phyloP scores from a whole-genome alignment of 306 rosid genomes.

The Calophaca sinica region DNA sequence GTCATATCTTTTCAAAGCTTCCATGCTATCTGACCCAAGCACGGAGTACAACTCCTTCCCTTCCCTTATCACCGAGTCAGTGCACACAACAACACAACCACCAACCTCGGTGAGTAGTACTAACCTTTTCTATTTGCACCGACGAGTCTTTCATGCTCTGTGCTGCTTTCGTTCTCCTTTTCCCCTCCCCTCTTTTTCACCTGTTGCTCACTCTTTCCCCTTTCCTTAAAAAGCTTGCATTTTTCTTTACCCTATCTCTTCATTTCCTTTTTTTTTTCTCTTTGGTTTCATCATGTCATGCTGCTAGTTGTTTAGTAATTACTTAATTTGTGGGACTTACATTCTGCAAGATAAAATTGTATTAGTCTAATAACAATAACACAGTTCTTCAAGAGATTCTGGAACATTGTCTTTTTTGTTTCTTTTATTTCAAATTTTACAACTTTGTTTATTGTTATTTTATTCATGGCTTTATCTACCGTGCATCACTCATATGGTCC shows the following conservation, averaged over 20 bases:
- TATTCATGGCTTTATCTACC: too few species aligned
- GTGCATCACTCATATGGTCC: too few species aligned
- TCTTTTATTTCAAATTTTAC: not conserved
- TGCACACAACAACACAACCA: not conserved
- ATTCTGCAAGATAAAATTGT: not conserved
- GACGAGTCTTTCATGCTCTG: too few species aligned
- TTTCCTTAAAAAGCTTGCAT: not conserved
- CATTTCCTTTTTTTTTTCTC: not conserved
- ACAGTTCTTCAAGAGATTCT: not conserved
- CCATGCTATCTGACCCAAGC: too few species aligned
- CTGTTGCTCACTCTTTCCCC: not conserved
- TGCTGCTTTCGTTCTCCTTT: not conserved
- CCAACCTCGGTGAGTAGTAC: not conserved
- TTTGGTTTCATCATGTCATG: too few species aligned
- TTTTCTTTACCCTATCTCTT: slow-evolving; percentile 4
- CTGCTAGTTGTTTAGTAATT: not conserved
- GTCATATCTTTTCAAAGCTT: too few species aligned
- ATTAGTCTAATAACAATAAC: not conserved
- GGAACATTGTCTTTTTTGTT: not conserved
- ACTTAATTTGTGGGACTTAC: not conserved
- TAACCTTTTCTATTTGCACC: not conserved
- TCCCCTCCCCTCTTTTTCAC: not conserved
- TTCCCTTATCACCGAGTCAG: not conserved
- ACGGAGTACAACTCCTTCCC: not conserved
- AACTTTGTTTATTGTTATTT: too few species aligned